Conservation (phyloP, 257 asterid genomes). For the Scutellaria barbata region DNA sequence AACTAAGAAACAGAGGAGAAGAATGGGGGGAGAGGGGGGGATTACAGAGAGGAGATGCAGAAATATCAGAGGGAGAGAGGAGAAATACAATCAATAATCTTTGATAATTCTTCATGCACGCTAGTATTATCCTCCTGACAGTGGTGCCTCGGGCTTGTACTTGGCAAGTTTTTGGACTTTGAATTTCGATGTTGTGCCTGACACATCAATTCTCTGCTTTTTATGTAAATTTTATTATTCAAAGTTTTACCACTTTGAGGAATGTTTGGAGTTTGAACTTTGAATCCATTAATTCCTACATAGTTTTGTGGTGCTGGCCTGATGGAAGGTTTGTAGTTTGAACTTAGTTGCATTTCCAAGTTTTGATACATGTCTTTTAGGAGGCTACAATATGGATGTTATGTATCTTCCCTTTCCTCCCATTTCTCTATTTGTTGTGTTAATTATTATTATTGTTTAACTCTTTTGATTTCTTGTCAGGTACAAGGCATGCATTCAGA, state of each 20-base stretch:
- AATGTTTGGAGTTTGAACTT: too few relatives aligned
- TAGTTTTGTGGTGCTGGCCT: neutral
- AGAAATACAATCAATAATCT: too few relatives aligned
- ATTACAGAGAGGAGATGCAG: too few relatives aligned
- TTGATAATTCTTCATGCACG: too few relatives aligned
- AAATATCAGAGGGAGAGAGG: too few relatives aligned
- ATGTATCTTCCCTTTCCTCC: neutral
- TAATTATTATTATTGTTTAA: neutral
- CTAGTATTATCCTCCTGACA: too few relatives aligned
- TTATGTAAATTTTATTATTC: neutral
- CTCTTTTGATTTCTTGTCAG: constrained; percentile 41
- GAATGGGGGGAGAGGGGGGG: too few relatives aligned
- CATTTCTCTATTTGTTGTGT: neutral
- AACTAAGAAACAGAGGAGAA: too few relatives aligned
- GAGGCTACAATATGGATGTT: constrained; percentile 1
- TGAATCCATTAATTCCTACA: neutral
- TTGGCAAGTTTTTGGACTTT: too few relatives aligned
- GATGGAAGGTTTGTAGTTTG: neutral
- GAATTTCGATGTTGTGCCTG: too few relatives aligned
- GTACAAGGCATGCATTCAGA: constrained; percentile 98
- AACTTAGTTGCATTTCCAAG: neutral
- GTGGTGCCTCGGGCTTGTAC: too few relatives aligned
- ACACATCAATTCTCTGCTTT: neutral
- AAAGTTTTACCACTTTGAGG: neutral
- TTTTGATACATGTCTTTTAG: neutral